A percentile compares a stretch with the other conserved stretches of the same genome.
Conservation (phyloP, 495 filamentous ascomycete species). For the Penicillium coprophilum region DNA sequence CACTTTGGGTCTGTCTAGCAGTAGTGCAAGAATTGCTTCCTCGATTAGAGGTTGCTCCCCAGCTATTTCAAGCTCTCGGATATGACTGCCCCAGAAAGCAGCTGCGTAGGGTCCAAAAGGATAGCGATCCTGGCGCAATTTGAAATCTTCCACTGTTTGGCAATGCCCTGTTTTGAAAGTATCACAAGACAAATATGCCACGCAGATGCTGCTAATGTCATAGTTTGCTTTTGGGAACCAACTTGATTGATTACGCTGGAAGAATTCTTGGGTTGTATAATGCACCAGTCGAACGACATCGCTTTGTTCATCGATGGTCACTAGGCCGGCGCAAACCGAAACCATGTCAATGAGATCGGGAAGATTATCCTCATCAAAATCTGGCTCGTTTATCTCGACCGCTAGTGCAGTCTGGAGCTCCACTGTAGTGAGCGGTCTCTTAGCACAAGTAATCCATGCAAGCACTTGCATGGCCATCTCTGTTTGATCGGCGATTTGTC, state of each 20-base stretch:
- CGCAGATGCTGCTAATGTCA: conserved; percentile 14
- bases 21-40: no score
- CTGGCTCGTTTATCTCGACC: conserved; percentile 25
- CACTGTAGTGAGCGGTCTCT: conserved; percentile 38
- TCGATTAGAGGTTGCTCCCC: no score
- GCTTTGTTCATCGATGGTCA: conserved; percentile 48
- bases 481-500: not conserved
- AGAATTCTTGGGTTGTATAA: conserved; percentile 56
- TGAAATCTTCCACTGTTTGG: no score
- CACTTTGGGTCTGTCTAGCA: no score
- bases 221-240: no score
- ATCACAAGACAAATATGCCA: conserved; percentile 24
- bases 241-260: conserved; percentile 22
- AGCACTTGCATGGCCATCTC: conserved; percentile 17
- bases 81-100: no score
- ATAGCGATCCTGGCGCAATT: no score
- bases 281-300: conserved; percentile 50
- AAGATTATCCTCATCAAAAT: conserved; percentile 45
- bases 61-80: no score
- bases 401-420: conserved; percentile 54
- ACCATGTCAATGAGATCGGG: conserved; percentile 38
- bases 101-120: no score
- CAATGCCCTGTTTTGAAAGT: conserved; percentile 4
- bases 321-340: conserved; percentile 53
- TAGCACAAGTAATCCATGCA: conserved; percentile 32